A percentile compares a stretch with the other conserved stretches of the same genome.
Evolutionary conservation across 305 asterid species (phyloP).

Genomic region (Vinca major): DNA sequence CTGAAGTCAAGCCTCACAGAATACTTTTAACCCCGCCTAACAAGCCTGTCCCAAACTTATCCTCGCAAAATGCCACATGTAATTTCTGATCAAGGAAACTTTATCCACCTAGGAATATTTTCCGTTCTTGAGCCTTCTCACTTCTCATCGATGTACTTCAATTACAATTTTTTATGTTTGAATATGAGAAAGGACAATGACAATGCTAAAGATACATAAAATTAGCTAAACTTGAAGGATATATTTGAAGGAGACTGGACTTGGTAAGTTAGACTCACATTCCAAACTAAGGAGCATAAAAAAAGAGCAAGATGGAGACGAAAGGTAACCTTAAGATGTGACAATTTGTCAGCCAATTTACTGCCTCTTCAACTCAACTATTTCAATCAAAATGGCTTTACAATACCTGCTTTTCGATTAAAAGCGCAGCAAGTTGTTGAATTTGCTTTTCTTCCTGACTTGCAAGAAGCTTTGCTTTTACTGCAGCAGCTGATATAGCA

Average conservation of each 20-base stretch:
- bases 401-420: slow-evolving; percentile 82
- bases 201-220: background rate
- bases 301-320: background rate
- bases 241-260: background rate
- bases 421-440: slow-evolving; percentile 59
- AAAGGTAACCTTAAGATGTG: background rate
- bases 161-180: background rate
- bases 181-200: background rate
- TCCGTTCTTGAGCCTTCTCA: background rate
- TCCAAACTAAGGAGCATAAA: background rate
- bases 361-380: background rate
- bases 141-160: background rate
- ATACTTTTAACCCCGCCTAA: background rate
- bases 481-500: slow-evolving; percentile 92
- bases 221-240: background rate
- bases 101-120: background rate
- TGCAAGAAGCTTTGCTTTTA: slow-evolving; percentile 93
- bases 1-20: background rate
- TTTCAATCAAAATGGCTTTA: background rate
- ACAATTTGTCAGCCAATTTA: background rate
- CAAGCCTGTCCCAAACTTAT: background rate
- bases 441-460: slow-evolving; percentile 84
- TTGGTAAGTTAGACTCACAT: background rate
- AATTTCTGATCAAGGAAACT: slow-evolving; percentile 2
- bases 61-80: background rate